These are phyloP conservation scores for Clohesyomyces aquaticus DNA, from an alignment of 495 filamentous ascomycete species.

Conservation along the genomic window DNA sequence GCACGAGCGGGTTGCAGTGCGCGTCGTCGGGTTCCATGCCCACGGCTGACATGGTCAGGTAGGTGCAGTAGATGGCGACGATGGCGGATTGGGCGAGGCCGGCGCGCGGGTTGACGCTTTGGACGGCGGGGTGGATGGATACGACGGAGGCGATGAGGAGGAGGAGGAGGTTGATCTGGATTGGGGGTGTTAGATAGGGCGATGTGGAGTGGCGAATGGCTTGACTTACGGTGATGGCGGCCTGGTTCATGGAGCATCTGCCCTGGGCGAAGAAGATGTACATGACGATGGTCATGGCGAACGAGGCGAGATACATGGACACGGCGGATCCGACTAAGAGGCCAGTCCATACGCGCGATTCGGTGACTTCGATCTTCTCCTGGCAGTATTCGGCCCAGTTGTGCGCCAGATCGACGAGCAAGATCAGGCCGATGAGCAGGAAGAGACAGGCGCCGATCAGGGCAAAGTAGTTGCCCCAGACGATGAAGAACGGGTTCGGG, in stretches of 20 bases:
- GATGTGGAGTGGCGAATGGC: background rate
- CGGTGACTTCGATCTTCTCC: conserved; percentile 85
- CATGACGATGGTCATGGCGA: conserved; percentile 94
- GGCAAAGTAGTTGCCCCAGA: conserved; percentile 94
- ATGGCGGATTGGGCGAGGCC: conserved; percentile 96
- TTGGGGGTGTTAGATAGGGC: conserved; percentile 37
- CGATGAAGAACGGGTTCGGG: conserved; percentile 90
- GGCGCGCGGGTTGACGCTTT: conserved; percentile 90
- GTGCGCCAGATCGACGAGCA: conserved; percentile 93
- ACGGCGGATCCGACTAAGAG: conserved; percentile 90
- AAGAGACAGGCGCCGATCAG: conserved; percentile 90
- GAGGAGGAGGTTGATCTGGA: conserved; percentile 78
- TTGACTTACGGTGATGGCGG: conserved; percentile 62
- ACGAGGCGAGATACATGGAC: conserved; percentile 86
- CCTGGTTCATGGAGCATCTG: conserved; percentile 93
- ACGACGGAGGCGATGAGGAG: conserved; percentile 79
- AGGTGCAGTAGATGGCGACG: conserved; percentile 97
- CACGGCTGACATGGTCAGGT: conserved; percentile 96
- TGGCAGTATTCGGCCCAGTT: conserved; percentile 98
- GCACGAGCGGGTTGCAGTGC: conserved; percentile 89
- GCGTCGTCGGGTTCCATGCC: conserved; percentile 98
- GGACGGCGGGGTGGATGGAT: conserved; percentile 87
- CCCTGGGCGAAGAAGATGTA: conserved; percentile 91
- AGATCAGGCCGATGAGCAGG: conserved; percentile 86
- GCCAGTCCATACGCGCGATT: conserved; percentile 80